Percentiles rank a stretch among this genome's conserved stretches.
These are phyloP conservation scores for Styphnolobium japonicum DNA, from an alignment of 306 rosid species.

Conservation along the genomic window DNA sequence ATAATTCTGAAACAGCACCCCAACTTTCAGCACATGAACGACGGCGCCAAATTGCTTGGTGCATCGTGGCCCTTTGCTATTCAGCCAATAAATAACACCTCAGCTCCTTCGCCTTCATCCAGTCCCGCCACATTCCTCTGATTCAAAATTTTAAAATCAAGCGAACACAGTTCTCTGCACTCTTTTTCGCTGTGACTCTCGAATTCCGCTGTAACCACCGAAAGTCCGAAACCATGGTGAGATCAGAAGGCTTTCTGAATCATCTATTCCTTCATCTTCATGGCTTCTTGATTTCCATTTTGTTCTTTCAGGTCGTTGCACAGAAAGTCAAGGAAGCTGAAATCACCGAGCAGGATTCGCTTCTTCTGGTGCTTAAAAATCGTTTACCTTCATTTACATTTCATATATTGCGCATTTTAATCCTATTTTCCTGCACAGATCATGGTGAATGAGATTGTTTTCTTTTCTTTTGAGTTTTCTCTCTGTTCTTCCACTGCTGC, in stretches of 20 bases:
- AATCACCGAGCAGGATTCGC: slow-evolving; percentile 94
- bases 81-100: slow-evolving; percentile 24
- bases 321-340: slow-evolving; percentile 88
- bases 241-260: background rate
- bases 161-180: background rate
- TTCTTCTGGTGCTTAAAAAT: slow-evolving; percentile 69
- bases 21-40: background rate
- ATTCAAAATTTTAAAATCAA: slow-evolving; percentile 7
- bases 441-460: background rate
- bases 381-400: slow-evolving; percentile 21
- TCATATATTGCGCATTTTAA: background rate
- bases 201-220: background rate
- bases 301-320: slow-evolving; percentile 68
- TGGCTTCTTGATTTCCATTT: background rate
- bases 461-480: background rate
- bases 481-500: background rate
- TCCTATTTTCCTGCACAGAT: background rate
- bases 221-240: slow-evolving; percentile 61
- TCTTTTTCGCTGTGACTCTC: slow-evolving; percentile 10
- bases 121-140: slow-evolving; percentile 18
- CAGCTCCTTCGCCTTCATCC: background rate
- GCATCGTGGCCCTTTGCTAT: background rate
- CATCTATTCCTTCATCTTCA: background rate
- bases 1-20: background rate
- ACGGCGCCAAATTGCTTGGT: background rate